Conservation (phyloP, 1,284 basidiomycete species). For the Xerocomus amazonicus region DNA sequence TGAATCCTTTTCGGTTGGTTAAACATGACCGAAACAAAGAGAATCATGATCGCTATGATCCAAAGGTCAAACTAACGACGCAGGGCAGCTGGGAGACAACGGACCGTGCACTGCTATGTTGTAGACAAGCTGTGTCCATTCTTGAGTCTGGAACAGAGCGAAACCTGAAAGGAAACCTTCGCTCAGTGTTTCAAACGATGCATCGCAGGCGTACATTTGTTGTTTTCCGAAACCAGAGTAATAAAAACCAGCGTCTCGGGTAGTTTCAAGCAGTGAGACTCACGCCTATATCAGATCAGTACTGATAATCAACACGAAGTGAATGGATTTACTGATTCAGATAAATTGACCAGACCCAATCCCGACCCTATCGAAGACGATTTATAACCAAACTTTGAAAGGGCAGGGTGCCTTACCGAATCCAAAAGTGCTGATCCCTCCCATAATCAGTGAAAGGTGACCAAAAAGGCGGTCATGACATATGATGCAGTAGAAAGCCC, state of each 20-base stretch:
- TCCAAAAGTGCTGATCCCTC: not conserved
- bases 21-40: conserved; percentile 14
- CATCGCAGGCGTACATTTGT: conserved; percentile 2
- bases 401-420: conserved; percentile 1
- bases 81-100: not conserved
- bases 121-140: conserved; percentile 4
- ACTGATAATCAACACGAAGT: not conserved
- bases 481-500: conserved; percentile 6
- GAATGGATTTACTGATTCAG: conserved; percentile 2
- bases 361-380: not conserved
- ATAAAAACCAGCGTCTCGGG: not conserved
- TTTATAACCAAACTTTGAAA: not conserved
- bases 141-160: not conserved
- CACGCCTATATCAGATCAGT: conserved; percentile 5
- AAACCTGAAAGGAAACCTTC: not conserved
- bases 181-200: not conserved
- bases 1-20: not conserved
- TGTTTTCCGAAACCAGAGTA: not conserved
- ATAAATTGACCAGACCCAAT: not conserved
- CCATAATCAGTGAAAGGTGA: not conserved
- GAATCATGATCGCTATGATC: conserved; percentile 12
- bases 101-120: not conserved
- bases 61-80: no score
- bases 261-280: not conserved
- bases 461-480: not conserved